Evolutionary conservation across 345 rosid species (phyloP), one percentile per base, ranked within the genome.

Genomic region (Cardamine resedifolia): DNA sequence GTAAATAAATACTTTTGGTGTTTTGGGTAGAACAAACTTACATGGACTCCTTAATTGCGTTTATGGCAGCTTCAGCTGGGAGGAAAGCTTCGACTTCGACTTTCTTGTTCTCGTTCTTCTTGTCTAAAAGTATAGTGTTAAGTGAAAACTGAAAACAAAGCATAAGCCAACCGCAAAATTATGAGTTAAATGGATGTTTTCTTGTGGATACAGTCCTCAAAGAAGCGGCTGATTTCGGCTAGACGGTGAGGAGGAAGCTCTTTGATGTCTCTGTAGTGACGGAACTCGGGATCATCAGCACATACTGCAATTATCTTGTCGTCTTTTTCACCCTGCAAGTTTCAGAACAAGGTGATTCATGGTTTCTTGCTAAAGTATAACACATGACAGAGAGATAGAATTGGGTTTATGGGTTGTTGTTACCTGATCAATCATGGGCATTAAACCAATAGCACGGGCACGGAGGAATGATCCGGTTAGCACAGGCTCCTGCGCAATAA

Each of bases 361-460:
- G 77, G 38, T 49, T 64, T 41, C 41, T 59, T 58, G 34, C 52
- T n/a, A 26, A 36, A 9, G 34, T 43, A 27, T 43, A 20, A 43
- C 6, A 65, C 31, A 36, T 31, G 10, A 41, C 63, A 57, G 11
- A 26, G 16, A 51, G 10, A 58, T 43, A 51, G 6, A 34, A 49
- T 23, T 52, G 28, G 58, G 49, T 23, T 14, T 44, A n/a, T 9
- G 18, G 16, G 60, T 59, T 38, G 18, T 10, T 50, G 30, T 78
- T 64, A 88, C 98, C 91, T 95, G 99, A 71, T 95, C 99, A 65
- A 95, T 80, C 99, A 95, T 88, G 31, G 98, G 99, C 99, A 95
- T 95, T 75, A 95, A 71, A 39, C 99, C 99, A 77, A 95, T 90
- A 63, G 99, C 99, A 77, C 97, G 97, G 27, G 97, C 96, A 74